These are phyloP conservation scores for Schizonepeta tenuifolia DNA, from an alignment of 257 asterid species.

Conservation along the genomic window DNA sequence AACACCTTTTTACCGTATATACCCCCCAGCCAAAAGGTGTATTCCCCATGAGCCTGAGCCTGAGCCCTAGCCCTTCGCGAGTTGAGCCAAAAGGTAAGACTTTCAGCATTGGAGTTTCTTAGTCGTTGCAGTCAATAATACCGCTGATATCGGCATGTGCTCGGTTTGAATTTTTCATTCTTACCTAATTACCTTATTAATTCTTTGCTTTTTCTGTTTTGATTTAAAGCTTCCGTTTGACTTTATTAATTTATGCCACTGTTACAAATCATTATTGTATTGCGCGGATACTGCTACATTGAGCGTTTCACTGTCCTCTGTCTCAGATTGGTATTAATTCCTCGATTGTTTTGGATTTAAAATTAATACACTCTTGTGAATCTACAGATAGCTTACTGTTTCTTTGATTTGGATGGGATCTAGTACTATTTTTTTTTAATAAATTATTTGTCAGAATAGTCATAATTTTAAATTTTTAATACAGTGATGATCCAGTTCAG, in stretches of 20 bases:
- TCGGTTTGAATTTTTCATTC: not conserved
- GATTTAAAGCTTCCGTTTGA: not conserved
- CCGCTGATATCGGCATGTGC: constrained; percentile 22
- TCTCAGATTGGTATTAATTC: constrained; percentile 16
- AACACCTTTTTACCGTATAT: not conserved
- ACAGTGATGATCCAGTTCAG: constrained; percentile 16
- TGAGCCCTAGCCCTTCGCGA: not conserved
- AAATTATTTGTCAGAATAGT: constrained; percentile 6
- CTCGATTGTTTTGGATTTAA: not conserved
- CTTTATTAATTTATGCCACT: constrained; percentile 14
- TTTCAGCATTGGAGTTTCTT: not conserved
- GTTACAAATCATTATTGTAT: constrained; percentile 6
- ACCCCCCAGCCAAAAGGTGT: not conserved
- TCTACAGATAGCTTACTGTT: no score
- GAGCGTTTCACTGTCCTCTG: constrained; percentile 5
- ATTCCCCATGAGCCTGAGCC: not conserved
- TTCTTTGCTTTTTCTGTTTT: constrained; percentile 5
- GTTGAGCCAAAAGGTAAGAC: constrained; percentile 4
- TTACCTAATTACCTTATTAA: not conserved
- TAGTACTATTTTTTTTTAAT: no score
- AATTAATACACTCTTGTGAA: not conserved
- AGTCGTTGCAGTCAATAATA: not conserved
- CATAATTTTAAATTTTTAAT: not conserved
- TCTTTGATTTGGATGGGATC: no score
- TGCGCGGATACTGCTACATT: constrained; percentile 20